Evolutionary conservation across 2,329 filamentous ascomycete genomes (phyloP).

Genomic region (Monilinia polystroma): DNA sequence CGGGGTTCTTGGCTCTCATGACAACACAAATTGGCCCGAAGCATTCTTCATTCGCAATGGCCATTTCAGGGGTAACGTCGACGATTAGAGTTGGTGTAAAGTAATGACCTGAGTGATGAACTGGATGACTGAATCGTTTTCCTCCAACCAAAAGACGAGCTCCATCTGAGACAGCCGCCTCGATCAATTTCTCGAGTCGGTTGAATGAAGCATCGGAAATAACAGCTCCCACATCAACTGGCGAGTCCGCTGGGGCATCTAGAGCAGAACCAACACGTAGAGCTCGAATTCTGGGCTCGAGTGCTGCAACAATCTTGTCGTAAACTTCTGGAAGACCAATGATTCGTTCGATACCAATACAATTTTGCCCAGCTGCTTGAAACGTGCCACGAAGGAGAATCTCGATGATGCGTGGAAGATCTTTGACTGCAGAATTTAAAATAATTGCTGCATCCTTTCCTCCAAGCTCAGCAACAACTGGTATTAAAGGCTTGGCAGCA

Average conservation of each 20-base stretch:
- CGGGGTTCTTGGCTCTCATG: constrained; percentile 66
- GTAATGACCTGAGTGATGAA: constrained; percentile 79
- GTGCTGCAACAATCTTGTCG: constrained; percentile 64
- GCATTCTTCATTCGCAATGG: constrained; percentile 84
- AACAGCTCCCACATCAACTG: constrained; percentile 83
- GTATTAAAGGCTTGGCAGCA: constrained; percentile 81
- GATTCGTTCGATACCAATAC: constrained; percentile 93
- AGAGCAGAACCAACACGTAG: constrained; percentile 74
- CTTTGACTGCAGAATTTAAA: constrained; percentile 66
- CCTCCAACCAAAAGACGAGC: constrained; percentile 82
- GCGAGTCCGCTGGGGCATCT: constrained; percentile 45
- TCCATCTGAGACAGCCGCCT: constrained; percentile 73
- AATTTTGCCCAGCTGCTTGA: constrained; percentile 95
- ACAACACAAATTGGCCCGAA: constrained; percentile 90
- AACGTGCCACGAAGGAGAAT: constrained; percentile 91
- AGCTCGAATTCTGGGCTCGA: constrained; percentile 70
- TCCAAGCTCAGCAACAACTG: constrained; percentile 86
- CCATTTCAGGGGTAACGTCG: constrained; percentile 85
- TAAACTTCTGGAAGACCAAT: constrained; percentile 78
- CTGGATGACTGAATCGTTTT: constrained; percentile 66
- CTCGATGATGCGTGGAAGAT: constrained; percentile 72
- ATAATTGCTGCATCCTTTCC: constrained; percentile 93
- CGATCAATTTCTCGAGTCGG: constrained; percentile 73
- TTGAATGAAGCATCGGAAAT: constrained; percentile 76
- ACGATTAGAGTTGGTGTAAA: constrained; percentile 87